phyloP scores from a whole-genome alignment of 2,329 filamentous ascomycete genomes.

The Penicillium crustosum region DNA sequence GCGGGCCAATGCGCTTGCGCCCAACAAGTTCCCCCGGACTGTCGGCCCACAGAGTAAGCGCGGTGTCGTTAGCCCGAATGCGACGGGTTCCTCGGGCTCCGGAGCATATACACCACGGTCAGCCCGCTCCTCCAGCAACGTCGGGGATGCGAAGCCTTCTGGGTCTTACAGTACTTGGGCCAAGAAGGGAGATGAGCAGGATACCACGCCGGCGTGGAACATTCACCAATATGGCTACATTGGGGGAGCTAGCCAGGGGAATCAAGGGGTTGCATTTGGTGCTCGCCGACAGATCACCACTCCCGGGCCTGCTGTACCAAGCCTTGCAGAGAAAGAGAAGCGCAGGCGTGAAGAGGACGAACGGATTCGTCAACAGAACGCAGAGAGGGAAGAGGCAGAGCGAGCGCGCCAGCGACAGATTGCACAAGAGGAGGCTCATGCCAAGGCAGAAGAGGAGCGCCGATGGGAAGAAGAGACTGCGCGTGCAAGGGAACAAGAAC shows the following conservation, averaged over 20 bases:
- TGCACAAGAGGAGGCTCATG: conserved; percentile 51
- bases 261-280: conserved; percentile 90
- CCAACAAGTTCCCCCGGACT: conserved; percentile 68
- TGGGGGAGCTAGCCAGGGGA: conserved; percentile 94
- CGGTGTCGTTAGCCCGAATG: conserved; percentile 63
- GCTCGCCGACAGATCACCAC: conserved; percentile 89
- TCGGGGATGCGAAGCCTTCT: conserved; percentile 57
- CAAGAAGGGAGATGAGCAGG: conserved; percentile 74
- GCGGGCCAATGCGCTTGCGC: conserved; percentile 72
- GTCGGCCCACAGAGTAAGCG: conserved; percentile 71
- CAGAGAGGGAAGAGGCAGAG: conserved; percentile 51
- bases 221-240: conserved; percentile 98
- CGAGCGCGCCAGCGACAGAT: conserved; percentile 49
- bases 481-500: conserved; percentile 53
- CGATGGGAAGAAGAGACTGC: conserved; percentile 50
- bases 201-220: conserved; percentile 91
- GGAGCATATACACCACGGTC: conserved; percentile 43
- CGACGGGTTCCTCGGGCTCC: conserved; percentile 57
- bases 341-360: conserved; percentile 60
- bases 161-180: conserved; percentile 80
- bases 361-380: conserved; percentile 46
- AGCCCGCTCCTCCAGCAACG: conserved; percentile 55
- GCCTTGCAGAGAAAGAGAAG: conserved; percentile 79
- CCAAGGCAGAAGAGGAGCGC: conserved; percentile 48
- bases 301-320: conserved; percentile 75